Evolutionary conservation across 192 early-diverging fungal species (phyloP).

Genomic region (Podila clonocystis): DNA sequence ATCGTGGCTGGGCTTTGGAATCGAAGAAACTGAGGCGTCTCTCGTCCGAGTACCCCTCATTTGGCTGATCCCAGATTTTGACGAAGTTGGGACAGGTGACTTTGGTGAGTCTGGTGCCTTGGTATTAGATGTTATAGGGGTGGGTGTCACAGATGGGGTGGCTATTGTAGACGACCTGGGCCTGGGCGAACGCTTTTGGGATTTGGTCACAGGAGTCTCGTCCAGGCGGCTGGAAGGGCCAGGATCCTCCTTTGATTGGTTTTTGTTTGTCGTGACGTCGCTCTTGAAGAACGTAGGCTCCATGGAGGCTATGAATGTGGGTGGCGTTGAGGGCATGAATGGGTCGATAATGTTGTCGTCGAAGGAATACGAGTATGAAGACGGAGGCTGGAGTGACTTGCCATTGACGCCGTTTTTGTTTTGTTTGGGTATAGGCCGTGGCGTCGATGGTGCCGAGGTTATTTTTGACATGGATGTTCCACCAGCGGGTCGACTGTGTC

Average conservation of each 20-base stretch:
- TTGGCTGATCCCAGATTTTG: neutral
- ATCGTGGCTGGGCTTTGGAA: conserved; percentile 30
- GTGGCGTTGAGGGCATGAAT: conserved; percentile 37
- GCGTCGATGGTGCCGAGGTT: conserved; percentile 10
- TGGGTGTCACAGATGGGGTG: neutral
- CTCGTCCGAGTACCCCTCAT: conserved; percentile 11
- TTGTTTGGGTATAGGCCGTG: conserved; percentile 32
- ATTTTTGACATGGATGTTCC: conserved; percentile 4
- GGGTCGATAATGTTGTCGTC: conserved; percentile 32
- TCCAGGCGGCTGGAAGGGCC: too few species aligned
- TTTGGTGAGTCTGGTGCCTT: conserved; percentile 4
- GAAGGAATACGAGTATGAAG: conserved; percentile 29
- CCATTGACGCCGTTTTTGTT: conserved; percentile 19
- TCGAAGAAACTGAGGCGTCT: conserved; percentile 16
- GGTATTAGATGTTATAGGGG: neutral
- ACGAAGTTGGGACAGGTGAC: neutral
- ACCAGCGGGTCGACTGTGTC: neutral
- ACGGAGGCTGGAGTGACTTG: conserved; percentile 2
- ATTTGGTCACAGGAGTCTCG: too few species aligned
- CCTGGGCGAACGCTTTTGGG: neutral
- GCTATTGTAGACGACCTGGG: neutral
- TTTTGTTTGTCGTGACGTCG: neutral
- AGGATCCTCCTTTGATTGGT: too few species aligned
- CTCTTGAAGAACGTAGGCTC: conserved; percentile 22
- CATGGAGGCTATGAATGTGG: conserved; percentile 43